Base-by-base conservation (phyloP, 2,329 filamentous ascomycete species). In the Penicillium sp. region DNA sequence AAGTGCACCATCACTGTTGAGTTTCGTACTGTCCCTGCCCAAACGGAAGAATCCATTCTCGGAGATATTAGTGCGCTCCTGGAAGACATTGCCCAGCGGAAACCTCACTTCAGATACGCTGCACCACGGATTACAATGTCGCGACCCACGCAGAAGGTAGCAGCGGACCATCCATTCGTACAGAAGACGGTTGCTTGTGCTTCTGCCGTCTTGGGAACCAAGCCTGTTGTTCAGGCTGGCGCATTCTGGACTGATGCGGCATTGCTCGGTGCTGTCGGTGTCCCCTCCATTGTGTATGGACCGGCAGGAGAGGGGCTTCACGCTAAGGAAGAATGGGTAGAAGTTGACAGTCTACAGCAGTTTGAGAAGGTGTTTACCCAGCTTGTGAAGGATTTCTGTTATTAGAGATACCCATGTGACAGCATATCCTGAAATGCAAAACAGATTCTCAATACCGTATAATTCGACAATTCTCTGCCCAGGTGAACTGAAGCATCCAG, bases 181-280 rank as follows among this genome's bases (percentile, higher is more conserved):
- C 48, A 64, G 3, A 59, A 70, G 4, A 65, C 71, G 0, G 41
- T 58, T 1, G 54, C 65, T 0, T 58, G 64, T 30, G 63, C 69
- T 1, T 47, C 60, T 2, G 35, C 56, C 2, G 56, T 65, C 0
- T 54, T 72, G 1, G 69, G 65, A 0, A 46, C 31, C 7, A 46
- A 64, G 0, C 61, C 67, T 0, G 47, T 46, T 0, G 50, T 75
- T 0, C 25, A 45, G 2, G 67, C 66, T 6, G 68, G 59, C 0
- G 57, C 69, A 0, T 78, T 71, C 52, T 80, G 77, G 79, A 77
- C 75, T 0, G 77, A 80, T 56, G 75, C 72, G n/a, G 77, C 77
- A 1, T 58, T 80, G 11, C 53, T 80, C 0, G 64, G 68, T 0
- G 66, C 72, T 14, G 64, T 61, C 12, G 77, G 75, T 0, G 75